These are phyloP conservation scores for Pelargonium fulgidum DNA, from an alignment of 441 rosid species.

Conservation along the genomic window DNA sequence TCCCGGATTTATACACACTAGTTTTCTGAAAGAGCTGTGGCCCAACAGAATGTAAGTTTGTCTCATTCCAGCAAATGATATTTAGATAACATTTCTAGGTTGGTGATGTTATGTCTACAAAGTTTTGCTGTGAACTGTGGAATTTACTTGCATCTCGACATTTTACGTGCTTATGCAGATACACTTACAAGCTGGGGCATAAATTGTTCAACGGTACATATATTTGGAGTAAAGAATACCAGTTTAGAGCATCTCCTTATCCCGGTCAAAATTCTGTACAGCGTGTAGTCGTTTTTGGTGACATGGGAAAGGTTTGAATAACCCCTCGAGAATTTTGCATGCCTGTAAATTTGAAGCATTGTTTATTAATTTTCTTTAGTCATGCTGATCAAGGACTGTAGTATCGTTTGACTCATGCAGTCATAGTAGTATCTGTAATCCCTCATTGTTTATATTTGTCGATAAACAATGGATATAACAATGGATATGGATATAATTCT, in stretches of 20 bases:
- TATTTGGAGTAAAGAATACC: constrained; percentile 59
- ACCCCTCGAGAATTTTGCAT: too few species aligned
- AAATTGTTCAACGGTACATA: constrained; percentile 37
- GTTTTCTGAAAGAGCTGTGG: constrained; percentile 84
- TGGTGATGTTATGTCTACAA: too few species aligned
- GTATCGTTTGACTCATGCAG: too few species aligned
- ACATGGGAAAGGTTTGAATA: constrained; percentile 78
- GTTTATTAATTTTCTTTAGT: not conserved
- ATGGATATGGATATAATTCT: too few species aligned
- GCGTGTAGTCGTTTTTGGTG: constrained; percentile 71
- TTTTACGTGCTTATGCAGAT: constrained; percentile 28
- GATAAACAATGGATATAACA: too few species aligned
- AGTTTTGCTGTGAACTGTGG: not conserved
- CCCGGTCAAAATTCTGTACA: constrained; percentile 89
- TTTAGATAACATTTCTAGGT: too few species aligned
- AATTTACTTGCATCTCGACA: too few species aligned
- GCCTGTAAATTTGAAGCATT: not conserved
- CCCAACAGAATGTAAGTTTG: constrained; percentile 53
- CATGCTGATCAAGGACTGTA: too few species aligned
- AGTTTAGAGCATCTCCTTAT: constrained; percentile 66
- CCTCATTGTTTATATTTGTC: too few species aligned
- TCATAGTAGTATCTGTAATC: too few species aligned
- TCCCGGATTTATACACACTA: constrained; percentile 85
- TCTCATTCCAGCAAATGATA: constrained; percentile 11
- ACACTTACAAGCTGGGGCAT: constrained; percentile 77